Evolutionary conservation across 1,284 basidiomycete genomes (phyloP), one percentile per base, ranked within the genome.

Genomic region (Apiotrichum mycotoxinovorans): DNA sequence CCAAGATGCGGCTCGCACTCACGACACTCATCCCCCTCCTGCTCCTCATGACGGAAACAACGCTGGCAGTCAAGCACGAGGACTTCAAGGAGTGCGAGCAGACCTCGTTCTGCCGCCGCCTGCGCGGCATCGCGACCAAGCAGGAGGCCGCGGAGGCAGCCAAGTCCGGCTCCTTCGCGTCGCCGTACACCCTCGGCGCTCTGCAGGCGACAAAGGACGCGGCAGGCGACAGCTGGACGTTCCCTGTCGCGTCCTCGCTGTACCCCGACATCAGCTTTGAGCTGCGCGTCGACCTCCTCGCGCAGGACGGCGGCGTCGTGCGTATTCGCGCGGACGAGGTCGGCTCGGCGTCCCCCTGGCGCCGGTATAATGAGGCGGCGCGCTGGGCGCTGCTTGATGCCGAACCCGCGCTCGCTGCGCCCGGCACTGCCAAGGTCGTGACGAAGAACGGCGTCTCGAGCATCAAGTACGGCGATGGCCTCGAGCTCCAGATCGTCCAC

Each of bases 81-180:
- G 90, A 96, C 76, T 96, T 93, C 81, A 96, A 95, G 78, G 90
- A 85, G 60, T 96, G 93, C 72, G 82, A 83, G 20, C 89, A 96
- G 75, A 84, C 89, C 0, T 89, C 88, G 17, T 96, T 97, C 79
- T 96, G 93, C 79, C 84, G 89, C 47, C 82, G 92, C 61, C 89
- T 91, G 51, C 85, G 92, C 46, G 87, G 86, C 0, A 83, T 96
- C 50, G 84, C 89, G 54, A 79, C 82, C 12, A 83, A 88, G 52
- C 87, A 88, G 17, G 79, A 80, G 46, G 66, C 79, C 2, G 47
- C 51, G n/a, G 78, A 80, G 49, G 66, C 79, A 2, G 52, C 30
- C 5, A 34, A 27, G 20, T 26, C 33, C 15, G 77, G 56, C 9
- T 56, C 80, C 9, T 95, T 91, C 87, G 80, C 77, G 37, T 95